Base-by-base conservation (phyloP, 2,329 filamentous ascomycete species). In the Diplodia mutila region DNA sequence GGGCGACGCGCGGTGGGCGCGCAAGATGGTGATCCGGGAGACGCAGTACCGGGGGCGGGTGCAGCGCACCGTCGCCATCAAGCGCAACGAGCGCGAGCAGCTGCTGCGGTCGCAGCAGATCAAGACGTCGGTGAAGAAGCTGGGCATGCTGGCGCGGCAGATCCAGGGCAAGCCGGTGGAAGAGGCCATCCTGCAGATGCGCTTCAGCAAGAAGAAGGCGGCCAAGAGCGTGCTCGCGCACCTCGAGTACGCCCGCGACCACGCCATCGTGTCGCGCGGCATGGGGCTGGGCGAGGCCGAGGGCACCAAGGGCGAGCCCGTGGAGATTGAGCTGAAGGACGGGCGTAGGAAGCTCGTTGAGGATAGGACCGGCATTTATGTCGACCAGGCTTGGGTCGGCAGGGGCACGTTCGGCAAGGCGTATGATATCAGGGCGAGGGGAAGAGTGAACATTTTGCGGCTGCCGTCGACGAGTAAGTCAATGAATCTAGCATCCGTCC, bases 131-230 rank as follows among this genome's bases (percentile, higher is more conserved):
- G 84, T 92, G 71, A 99, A 99, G 88, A 99, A 99, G 83, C 85
- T 99, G 66, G 89, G 90, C 64, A 90, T 91, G 73, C 82, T 99
- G 61, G 90, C 94, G 27, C 88, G 91, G 66, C 95, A 98, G 82
- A 95, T 99, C 75, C 86, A 89, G 2, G 95, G 95, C 72, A 98
- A 97, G 86, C 90, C 90, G n/a, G 85, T 99, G 69, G 93, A 96
- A 68, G 94, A 99, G 42, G 95, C 95, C 16, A 92, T 98, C 72
- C 82, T 91, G 66, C 95, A 99, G 84, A 97, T 99, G 92, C 88
- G 90, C 67, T 98, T 94, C 83, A 94, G 90, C 79, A 92, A 93
- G 84, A 99, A 99, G 87, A 94, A 93, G 83, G 91, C 91, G 70
- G 92, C 94, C 7, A 84, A 87, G 72, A 93, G 97, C 75, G 88